A percentile compares a stretch with the other conserved stretches of the same genome.
phyloP scores from a whole-genome alignment of 1,284 basidiomycete genomes.

The Pisolithus thermaeus region DNA sequence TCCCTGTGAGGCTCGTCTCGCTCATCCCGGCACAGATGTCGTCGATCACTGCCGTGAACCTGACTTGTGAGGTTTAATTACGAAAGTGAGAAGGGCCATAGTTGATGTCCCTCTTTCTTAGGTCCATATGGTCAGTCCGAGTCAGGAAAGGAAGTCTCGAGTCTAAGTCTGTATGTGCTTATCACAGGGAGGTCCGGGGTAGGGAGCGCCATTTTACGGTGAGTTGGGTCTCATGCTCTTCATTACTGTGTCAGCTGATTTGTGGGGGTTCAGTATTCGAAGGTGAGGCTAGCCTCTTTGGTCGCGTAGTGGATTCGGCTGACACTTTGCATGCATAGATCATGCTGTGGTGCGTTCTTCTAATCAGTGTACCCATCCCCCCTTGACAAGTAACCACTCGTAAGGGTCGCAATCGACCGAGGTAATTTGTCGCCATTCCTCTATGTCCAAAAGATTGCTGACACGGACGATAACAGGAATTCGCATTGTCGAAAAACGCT shows the following conservation, averaged over 20 bases:
- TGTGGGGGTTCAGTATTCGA: constrained; percentile 63
- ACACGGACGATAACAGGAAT: constrained; percentile 43
- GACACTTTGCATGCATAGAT: constrained; percentile 38
- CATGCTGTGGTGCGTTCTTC: constrained; percentile 69
- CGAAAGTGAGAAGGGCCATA: no score
- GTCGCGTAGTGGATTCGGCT: neutral
- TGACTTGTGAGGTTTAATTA: constrained; percentile 57
- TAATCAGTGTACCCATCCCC: neutral
- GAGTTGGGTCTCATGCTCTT: constrained; percentile 19
- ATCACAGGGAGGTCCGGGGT: constrained; percentile 76
- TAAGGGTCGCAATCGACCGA: constrained; percentile 87
- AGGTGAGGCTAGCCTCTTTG: constrained; percentile 40
- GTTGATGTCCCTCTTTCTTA: constrained; percentile 28
- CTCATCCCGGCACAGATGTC: constrained; percentile 43
- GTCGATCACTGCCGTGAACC: constrained; percentile 58
- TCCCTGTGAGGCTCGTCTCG: constrained; percentile 4
- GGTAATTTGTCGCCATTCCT: constrained; percentile 34
- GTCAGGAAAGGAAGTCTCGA: constrained; percentile 15
- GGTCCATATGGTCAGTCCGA: constrained; percentile 65
- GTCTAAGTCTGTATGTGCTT: constrained; percentile 13
- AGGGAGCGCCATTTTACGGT: constrained; percentile 81
- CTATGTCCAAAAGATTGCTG: neutral
- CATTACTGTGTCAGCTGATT: neutral
- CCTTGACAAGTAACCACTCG: constrained; percentile 7
- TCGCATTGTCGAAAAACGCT: constrained; percentile 86